A percentile compares a stretch with the other conserved stretches of the same genome.
Conservation (phyloP, 306 rosid species). For the Lablab purpureus region DNA sequence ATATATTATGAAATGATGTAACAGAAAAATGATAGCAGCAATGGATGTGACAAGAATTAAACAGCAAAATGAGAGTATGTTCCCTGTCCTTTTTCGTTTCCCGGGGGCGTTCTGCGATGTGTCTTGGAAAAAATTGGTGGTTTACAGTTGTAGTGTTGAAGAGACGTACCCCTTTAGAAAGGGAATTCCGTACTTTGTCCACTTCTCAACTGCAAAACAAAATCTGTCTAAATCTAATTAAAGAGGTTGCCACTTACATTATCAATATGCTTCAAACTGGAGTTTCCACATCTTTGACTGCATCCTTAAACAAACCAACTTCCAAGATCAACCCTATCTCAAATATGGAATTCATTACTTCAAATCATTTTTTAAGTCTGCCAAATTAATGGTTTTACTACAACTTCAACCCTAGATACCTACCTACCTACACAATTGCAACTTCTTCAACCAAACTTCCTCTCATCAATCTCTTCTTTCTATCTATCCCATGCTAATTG, state of each 20-base stretch:
- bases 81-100: background rate
- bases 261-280: background rate
- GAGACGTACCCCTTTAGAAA: slow-evolving; percentile 24
- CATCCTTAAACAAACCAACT: background rate
- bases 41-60: background rate
- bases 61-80: background rate
- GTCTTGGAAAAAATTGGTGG: background rate
- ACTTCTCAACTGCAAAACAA: background rate
- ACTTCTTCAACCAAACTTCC: background rate
- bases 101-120: background rate
- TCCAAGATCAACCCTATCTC: background rate
- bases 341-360: too few relatives aligned
- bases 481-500: too few relatives aligned
- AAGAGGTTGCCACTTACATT: background rate
- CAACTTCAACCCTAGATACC: background rate
- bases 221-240: slow-evolving; percentile 22
- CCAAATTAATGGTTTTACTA: background rate
- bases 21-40: background rate
- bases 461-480: background rate
- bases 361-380: background rate
- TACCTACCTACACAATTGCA: background rate
- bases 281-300: background rate
- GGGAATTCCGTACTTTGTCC: slow-evolving; percentile 33
- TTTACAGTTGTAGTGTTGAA: slow-evolving; percentile 32
- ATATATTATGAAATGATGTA: background rate